Conservation (phyloP, 2,329 filamentous ascomycete genomes). For the Sporothrix globosa region DNA sequence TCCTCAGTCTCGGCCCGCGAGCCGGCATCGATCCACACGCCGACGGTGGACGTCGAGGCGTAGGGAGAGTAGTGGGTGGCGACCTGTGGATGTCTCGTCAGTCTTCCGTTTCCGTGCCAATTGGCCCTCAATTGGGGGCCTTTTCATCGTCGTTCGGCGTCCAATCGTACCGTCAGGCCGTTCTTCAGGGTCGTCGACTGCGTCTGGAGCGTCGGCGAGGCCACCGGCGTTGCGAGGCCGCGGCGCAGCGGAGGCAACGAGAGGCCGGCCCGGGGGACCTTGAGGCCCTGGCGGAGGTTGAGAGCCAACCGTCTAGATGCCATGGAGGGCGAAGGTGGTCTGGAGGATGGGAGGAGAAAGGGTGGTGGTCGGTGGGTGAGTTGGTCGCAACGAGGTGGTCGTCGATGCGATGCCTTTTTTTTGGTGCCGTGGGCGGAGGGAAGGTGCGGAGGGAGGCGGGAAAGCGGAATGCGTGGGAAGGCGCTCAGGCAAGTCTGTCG, state of each 20-base stretch:
- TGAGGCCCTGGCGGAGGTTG: conserved; percentile 90
- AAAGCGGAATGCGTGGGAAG: conserved; percentile 39
- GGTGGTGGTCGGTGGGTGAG: conserved; percentile 49
- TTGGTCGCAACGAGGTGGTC: conserved; percentile 31
- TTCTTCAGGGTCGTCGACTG: conserved; percentile 96
- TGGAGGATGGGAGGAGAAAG: neutral
- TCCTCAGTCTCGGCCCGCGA: conserved; percentile 96
- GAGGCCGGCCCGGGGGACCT: conserved; percentile 75
- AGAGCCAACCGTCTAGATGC: conserved; percentile 96
- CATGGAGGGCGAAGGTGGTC: conserved; percentile 61
- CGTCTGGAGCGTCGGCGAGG: conserved; percentile 68
- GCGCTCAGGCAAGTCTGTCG: conserved; percentile 30
- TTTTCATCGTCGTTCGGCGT: neutral
- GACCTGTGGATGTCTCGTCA: conserved; percentile 62
- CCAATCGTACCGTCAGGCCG: conserved; percentile 80
- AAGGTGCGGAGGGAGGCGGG: conserved; percentile 31
- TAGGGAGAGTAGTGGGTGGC: conserved; percentile 97
- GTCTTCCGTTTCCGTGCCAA: conserved; percentile 36
- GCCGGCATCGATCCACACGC: conserved; percentile 99
- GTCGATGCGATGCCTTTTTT: conserved; percentile 14
- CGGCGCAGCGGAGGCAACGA: conserved; percentile 78
- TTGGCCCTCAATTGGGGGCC: conserved; percentile 34
- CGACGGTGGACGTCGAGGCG: conserved; percentile 96
- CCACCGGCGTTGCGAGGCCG: conserved; percentile 86
- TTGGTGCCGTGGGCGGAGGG: conserved; percentile 3